Evolutionary conservation across 129 eudicot genomes (phyloP).

Genomic region (Logfia minima): DNA sequence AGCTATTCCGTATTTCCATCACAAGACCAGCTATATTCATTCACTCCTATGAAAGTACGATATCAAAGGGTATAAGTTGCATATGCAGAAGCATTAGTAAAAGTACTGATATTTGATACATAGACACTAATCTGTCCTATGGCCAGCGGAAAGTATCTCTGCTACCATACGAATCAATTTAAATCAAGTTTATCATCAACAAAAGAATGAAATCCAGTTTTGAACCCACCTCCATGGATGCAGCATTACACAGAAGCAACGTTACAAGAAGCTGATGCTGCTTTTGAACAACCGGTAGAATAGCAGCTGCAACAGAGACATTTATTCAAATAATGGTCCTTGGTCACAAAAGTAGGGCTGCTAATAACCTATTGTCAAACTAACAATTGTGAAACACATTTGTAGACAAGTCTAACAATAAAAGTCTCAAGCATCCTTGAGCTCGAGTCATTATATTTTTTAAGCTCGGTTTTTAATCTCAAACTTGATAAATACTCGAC

Average conservation of each 20-base stretch:
- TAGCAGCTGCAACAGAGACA: conserved; percentile 56
- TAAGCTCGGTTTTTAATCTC: background rate
- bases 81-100: conserved; percentile 4
- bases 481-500: background rate
- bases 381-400: background rate
- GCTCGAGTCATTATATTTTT: background rate
- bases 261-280: conserved; percentile 99
- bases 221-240: conserved; percentile 88
- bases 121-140: background rate
- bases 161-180: conserved; percentile 9
- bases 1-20: background rate
- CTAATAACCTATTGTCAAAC: background rate
- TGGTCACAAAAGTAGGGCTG: background rate
- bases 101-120: conserved; percentile 1
- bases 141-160: background rate
- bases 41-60: background rate
- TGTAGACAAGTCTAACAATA: background rate
- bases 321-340: background rate
- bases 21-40: conserved; percentile 8
- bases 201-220: conserved; percentile 2
- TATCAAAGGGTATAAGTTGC: conserved; percentile 4
- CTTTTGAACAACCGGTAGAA: conserved; percentile 93
- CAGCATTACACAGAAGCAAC: conserved; percentile 89
- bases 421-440: background rate
- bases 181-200: conserved; percentile 16